These are phyloP conservation scores for Grigorovia jiainica DNA, from an alignment of 805 yeast species.

Conservation along the genomic window DNA sequence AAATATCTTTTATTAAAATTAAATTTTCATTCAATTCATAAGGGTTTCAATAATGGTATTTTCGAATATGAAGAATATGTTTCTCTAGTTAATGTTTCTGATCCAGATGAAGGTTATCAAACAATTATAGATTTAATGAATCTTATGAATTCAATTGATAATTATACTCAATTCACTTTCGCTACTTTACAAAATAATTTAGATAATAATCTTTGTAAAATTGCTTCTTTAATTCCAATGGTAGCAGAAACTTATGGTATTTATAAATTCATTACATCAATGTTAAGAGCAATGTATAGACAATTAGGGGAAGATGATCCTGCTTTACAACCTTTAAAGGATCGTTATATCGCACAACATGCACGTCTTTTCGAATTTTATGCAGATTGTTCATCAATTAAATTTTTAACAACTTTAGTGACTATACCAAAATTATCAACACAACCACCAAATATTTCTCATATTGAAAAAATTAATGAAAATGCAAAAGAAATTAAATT, in stretches of 20 bases:
- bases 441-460: constrained; percentile 27
- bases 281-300: constrained; percentile 80
- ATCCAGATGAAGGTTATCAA: constrained; percentile 93
- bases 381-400: constrained; percentile 80
- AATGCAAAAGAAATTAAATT: constrained; percentile 10
- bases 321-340: constrained; percentile 64
- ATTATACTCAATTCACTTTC: constrained; percentile 65
- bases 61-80: constrained; percentile 94
- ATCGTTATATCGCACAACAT: constrained; percentile 63
- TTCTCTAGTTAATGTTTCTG: constrained; percentile 75
- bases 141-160: constrained; percentile 75
- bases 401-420: constrained; percentile 69
- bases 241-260: constrained; percentile 90
- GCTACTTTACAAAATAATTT: constrained; percentile 53
- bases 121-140: constrained; percentile 77
- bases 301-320: constrained; percentile 57
- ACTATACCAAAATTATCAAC: constrained; percentile 34
- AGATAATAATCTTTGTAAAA: constrained; percentile 56
- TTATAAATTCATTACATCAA: constrained; percentile 77
- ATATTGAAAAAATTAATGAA: constrained; percentile 16
- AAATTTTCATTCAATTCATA: constrained; percentile 72
- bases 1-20: constrained; percentile 61
- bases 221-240: constrained; percentile 80
- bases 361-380: constrained; percentile 67
- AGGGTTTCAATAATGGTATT: constrained; percentile 79